Percentiles rank a stretch among this genome's conserved stretches.
Evolutionary conservation across 106 monocot species (phyloP).

Genomic region (Dendrobium catenatum): DNA sequence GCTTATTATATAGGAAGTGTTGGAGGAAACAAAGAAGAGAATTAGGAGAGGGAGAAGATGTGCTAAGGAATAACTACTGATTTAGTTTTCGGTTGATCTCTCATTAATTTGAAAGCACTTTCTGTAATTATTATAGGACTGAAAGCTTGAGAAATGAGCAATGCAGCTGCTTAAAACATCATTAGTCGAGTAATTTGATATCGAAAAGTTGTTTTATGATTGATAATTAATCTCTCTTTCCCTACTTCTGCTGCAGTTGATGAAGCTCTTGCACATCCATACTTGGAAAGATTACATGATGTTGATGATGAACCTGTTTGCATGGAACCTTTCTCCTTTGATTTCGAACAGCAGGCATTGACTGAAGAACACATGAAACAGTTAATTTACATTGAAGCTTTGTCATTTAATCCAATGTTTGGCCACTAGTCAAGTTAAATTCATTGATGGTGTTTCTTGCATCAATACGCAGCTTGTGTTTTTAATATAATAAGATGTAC

Average conservation of each 20-base stretch:
- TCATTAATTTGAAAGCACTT: too few relatives aligned
- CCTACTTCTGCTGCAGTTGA: conserved; percentile 52
- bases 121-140: too few relatives aligned
- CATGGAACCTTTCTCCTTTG: conserved; percentile 81
- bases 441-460: not conserved
- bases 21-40: too few relatives aligned
- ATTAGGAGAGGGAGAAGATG: too few relatives aligned
- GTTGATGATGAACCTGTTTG: conserved; percentile 83
- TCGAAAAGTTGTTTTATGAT: not conserved
- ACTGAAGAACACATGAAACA: conserved; percentile 93
- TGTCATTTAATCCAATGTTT: conserved; percentile 55
- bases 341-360: conserved; percentile 74
- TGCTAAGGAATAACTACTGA: too few relatives aligned
- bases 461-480: not conserved
- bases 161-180: too few relatives aligned
- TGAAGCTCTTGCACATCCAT: conserved; percentile 88
- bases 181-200: not conserved
- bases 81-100: too few relatives aligned
- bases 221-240: not conserved
- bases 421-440: not conserved
- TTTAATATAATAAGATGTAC: conserved; percentile 4
- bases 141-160: too few relatives aligned
- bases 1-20: not conserved
- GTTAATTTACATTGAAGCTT: conserved; percentile 77
- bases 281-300: conserved; percentile 79